A percentile compares a stretch with the other conserved stretches of the same genome.
phyloP scores from a whole-genome alignment of 176 grass and related monocot genomes.

The Oryza brachyantha region DNA sequence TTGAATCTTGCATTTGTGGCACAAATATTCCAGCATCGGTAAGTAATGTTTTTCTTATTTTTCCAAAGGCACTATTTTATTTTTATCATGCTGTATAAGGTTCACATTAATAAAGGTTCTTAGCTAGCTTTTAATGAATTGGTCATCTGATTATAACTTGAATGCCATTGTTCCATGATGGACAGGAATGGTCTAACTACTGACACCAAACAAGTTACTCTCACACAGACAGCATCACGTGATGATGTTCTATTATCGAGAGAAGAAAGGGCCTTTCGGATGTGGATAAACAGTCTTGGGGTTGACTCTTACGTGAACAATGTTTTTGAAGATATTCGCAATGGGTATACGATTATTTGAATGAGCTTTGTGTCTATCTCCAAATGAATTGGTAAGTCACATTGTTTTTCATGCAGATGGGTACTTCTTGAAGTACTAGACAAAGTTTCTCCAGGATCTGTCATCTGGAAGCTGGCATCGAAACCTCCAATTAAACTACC shows the following conservation, averaged over 20 bases:
- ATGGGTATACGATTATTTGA: slow-evolving; percentile 57
- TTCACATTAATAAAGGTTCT: not conserved
- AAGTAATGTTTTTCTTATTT: slow-evolving; percentile 22
- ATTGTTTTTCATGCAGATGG: slow-evolving; percentile 64
- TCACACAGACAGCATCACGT: slow-evolving; percentile 47
- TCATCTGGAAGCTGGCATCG: slow-evolving; percentile 88
- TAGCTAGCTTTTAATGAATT: slow-evolving; percentile 2
- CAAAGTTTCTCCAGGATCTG: slow-evolving; percentile 90
- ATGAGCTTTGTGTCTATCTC: slow-evolving; percentile 20
- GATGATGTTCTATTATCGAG: slow-evolving; percentile 88
- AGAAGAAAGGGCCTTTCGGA: slow-evolving; percentile 94
- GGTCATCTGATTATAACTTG: slow-evolving; percentile 18
- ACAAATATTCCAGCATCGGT: slow-evolving; percentile 98
- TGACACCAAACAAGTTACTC: slow-evolving; percentile 65
- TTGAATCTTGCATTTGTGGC: slow-evolving; percentile 99
- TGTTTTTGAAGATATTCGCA: slow-evolving; percentile 94
- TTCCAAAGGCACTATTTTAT: not conserved
- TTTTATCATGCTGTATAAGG: not conserved
- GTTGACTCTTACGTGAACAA: slow-evolving; percentile 92
- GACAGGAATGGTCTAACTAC: slow-evolving; percentile 90
- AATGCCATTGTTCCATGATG: slow-evolving; percentile 15
- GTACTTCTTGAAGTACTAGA: slow-evolving; percentile 97
- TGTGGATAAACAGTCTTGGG: slow-evolving; percentile 99
- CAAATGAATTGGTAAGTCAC: slow-evolving; percentile 6
- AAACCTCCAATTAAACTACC: slow-evolving; percentile 96